Conservation (phyloP, 345 rosid species). For the Lagerstroemia speciosa region DNA sequence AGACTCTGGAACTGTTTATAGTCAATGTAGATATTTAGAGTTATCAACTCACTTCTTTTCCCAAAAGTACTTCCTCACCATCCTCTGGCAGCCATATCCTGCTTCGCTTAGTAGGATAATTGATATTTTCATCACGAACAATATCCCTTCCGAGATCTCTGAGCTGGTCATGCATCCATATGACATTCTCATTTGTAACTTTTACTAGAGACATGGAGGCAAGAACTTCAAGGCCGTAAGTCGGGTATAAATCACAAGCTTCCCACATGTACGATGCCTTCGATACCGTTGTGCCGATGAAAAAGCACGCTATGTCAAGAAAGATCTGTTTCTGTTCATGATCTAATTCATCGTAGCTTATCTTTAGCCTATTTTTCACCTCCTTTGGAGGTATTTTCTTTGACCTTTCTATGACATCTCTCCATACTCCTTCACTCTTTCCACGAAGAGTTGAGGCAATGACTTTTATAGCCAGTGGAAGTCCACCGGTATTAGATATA, state of each 20-base stretch:
- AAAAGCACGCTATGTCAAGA: too few species aligned
- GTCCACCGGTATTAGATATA: background rate
- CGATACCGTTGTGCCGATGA: too few species aligned
- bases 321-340: too few species aligned
- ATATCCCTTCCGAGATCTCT: too few species aligned
- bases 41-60: background rate
- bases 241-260: too few species aligned
- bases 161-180: too few species aligned
- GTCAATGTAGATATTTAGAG: too few species aligned
- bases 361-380: background rate
- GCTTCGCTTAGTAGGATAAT: background rate
- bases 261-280: too few species aligned
- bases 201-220: too few species aligned
- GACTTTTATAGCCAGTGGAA: background rate
- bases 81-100: rapidly evolving
- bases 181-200: too few species aligned
- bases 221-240: too few species aligned
- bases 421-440: background rate
- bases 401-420: background rate
- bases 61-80: rapidly evolving
- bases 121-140: background rate
- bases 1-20: too few species aligned
- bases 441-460: background rate
- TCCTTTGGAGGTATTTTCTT: background rate
- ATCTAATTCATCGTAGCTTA: background rate